A percentile compares a stretch with the other conserved stretches of the same genome.
phyloP scores from a whole-genome alignment of 1,284 basidiomycete species.

The Phellopilus nigrolimitatus region DNA sequence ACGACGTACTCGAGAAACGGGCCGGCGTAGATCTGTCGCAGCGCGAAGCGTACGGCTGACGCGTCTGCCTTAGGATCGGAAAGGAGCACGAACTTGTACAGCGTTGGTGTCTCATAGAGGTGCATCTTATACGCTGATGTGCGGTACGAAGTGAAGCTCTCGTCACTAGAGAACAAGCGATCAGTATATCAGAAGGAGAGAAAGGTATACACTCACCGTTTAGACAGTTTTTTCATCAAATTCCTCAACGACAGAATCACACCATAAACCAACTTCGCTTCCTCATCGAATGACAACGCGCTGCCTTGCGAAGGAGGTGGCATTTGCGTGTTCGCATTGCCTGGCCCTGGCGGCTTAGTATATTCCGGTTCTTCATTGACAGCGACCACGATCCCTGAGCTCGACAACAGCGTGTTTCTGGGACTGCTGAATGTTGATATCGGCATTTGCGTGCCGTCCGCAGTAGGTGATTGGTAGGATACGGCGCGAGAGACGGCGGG shows the following conservation, averaged over 20 bases:
- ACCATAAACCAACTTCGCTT: slow-evolving; percentile 96
- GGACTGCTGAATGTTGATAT: slow-evolving; percentile 46
- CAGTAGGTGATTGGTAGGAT: slow-evolving; percentile 35
- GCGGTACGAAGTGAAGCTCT: slow-evolving; percentile 86
- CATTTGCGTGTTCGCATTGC: slow-evolving; percentile 30
- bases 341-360: slow-evolving; percentile 24
- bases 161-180: slow-evolving; percentile 55
- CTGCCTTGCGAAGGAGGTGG: slow-evolving; percentile 30
- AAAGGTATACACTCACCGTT: slow-evolving; percentile 49
- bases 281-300: slow-evolving; percentile 91
- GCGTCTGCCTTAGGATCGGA: slow-evolving; percentile 77
- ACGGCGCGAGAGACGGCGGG: slow-evolving; percentile 71
- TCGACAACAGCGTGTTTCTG: slow-evolving; percentile 56
- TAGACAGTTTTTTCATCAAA: slow-evolving; percentile 92
- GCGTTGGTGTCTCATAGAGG: slow-evolving; percentile 86
- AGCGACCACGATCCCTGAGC: slow-evolving; percentile 64
- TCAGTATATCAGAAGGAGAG: background rate
- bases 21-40: slow-evolving; percentile 88
- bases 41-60: slow-evolving; percentile 62
- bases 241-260: slow-evolving; percentile 89
- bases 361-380: slow-evolving; percentile 44
- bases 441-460: slow-evolving; percentile 31
- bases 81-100: slow-evolving; percentile 94
- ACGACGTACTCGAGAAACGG: slow-evolving; percentile 94
- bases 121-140: slow-evolving; percentile 94